A percentile compares a stretch with the other conserved stretches of the same genome.
phyloP scores from a whole-genome alignment of 192 early-diverging fungal species.

The Coemansia sp. region DNA sequence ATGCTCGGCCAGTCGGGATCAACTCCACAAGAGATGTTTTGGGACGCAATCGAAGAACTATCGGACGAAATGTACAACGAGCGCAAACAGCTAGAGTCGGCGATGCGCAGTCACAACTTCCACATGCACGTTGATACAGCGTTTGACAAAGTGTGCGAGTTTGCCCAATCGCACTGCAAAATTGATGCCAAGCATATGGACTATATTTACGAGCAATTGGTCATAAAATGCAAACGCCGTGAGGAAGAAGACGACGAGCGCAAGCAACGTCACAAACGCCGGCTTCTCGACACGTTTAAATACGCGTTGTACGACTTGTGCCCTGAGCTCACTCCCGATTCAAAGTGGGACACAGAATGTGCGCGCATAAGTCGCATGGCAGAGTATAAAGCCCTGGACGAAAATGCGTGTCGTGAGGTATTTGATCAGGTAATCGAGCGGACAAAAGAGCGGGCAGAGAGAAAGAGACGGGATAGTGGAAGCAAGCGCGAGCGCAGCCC shows the following conservation, averaged over 20 bases:
- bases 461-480: slow-evolving; percentile 18
- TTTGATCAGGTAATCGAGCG: slow-evolving; percentile 74
- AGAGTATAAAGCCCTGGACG: slow-evolving; percentile 71
- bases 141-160: slow-evolving; percentile 49
- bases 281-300: slow-evolving; percentile 78
- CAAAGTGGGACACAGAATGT: slow-evolving; percentile 69
- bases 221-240: slow-evolving; percentile 58
- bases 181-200: slow-evolving; percentile 4
- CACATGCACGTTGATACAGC: slow-evolving; percentile 11
- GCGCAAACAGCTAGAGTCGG: slow-evolving; percentile 60
- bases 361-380: slow-evolving; percentile 23
- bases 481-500: slow-evolving; percentile 39
- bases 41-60: slow-evolving; percentile 83
- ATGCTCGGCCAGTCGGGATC: slow-evolving; percentile 84
- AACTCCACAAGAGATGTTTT: slow-evolving; percentile 88
- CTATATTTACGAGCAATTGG: slow-evolving; percentile 54
- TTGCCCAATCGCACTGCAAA: slow-evolving; percentile 11
- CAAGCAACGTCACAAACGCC: slow-evolving; percentile 65
- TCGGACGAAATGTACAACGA: slow-evolving; percentile 73
- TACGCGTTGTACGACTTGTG: slow-evolving; percentile 67
- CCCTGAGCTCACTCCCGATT: slow-evolving; percentile 59
- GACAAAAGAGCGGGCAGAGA: slow-evolving; percentile 53
- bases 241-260: slow-evolving; percentile 72
- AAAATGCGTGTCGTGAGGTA: slow-evolving; percentile 61
- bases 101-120: slow-evolving; percentile 37